phyloP scores from a whole-genome alignment of 257 asterid species.

The Jaltomata sinuosa region DNA sequence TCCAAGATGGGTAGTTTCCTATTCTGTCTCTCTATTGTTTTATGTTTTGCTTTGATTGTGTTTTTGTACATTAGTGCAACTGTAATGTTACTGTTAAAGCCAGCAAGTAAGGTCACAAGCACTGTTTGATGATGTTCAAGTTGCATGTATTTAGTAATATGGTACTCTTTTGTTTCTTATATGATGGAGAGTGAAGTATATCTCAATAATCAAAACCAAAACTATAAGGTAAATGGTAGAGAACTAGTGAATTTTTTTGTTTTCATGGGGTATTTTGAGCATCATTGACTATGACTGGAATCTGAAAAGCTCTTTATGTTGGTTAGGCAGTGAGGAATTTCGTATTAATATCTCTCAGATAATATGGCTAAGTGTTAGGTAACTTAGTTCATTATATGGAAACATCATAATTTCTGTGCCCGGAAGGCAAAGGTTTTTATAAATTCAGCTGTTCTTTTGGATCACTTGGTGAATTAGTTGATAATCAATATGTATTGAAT shows the following conservation, averaged over 20 bases:
- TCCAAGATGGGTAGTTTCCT: neutral
- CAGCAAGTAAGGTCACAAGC: neutral
- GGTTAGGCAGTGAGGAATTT: neutral
- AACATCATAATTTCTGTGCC: neutral
- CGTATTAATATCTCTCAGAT: neutral
- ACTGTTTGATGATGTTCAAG: constrained; percentile 11
- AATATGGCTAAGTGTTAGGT: neutral
- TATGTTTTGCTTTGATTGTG: neutral
- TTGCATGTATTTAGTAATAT: constrained; percentile 10
- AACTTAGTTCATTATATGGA: neutral
- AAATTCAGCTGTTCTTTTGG: neutral
- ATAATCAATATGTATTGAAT: neutral
- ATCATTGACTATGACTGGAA: neutral
- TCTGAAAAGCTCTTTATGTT: neutral
- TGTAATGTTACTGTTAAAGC: neutral
- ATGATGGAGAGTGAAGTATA: neutral
- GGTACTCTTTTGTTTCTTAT: neutral
- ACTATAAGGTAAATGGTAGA: neutral
- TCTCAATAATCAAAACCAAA: neutral
- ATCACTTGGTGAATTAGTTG: neutral
- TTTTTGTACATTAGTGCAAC: neutral
- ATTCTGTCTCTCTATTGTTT: neutral
- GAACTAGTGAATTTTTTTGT: neutral
- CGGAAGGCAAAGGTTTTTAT: neutral
- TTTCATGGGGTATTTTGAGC: neutral